Conservation (phyloP, 164 flowering plant species). For the Vitis rupestris region DNA sequence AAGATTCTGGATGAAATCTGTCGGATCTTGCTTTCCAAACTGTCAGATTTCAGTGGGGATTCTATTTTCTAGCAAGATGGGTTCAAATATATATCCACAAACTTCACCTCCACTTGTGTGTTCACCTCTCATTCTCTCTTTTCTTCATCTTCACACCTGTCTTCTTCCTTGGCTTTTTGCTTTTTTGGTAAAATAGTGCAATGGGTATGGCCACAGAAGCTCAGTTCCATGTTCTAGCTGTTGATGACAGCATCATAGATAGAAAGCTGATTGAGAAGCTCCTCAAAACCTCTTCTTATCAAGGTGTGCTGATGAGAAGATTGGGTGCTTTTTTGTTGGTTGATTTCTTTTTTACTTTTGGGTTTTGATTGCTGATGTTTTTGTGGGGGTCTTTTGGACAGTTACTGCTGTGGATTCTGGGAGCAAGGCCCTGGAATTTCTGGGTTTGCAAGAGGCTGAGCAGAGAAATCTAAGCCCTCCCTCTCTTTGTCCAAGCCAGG, state of each 20-base stretch:
- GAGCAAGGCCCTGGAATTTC: slow-evolving; percentile 5
- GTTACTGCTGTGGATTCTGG: slow-evolving; percentile 15
- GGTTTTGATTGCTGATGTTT: not conserved
- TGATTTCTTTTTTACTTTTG: not conserved
- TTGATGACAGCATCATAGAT: slow-evolving; percentile 15
- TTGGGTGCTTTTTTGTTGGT: not conserved
- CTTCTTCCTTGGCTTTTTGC: no score
- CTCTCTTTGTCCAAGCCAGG: no score
- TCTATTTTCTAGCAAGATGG: no score
- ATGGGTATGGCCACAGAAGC: no score
- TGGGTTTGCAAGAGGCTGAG: slow-evolving; percentile 10
- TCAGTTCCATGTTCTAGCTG: slow-evolving; percentile 15
- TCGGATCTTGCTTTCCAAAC: no score
- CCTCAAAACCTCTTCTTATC: slow-evolving; percentile 11
- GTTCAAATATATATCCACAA: no score
- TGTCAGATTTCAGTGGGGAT: no score
- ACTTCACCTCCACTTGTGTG: no score
- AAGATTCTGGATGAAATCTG: no score
- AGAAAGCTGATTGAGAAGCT: slow-evolving; percentile 13
- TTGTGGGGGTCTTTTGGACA: not conserved
- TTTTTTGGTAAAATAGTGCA: no score
- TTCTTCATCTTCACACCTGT: no score
- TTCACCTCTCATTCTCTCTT: no score
- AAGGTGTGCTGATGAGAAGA: slow-evolving; percentile 6
- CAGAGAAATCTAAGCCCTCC: not conserved